A percentile compares a stretch with the other conserved stretches of the same genome.
These are phyloP conservation scores for Coemansia sp. DNA, from an alignment of 192 early-diverging fungal species.

Conservation along the genomic window DNA sequence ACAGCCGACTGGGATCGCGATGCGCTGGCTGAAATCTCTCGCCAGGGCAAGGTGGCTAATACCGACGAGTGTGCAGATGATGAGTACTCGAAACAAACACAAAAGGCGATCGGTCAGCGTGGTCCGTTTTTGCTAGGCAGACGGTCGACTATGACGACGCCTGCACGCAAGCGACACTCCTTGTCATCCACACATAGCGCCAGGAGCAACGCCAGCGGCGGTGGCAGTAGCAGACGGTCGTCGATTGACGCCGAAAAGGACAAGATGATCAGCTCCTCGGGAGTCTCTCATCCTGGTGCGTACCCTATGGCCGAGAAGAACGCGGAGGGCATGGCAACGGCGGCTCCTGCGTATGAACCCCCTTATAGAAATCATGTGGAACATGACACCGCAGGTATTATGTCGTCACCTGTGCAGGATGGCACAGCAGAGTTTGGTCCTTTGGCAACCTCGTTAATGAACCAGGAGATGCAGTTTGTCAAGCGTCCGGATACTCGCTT, in stretches of 20 bases:
- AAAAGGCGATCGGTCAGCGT: slow-evolving; percentile 30
- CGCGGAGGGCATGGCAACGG: neutral
- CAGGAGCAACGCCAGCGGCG: neutral
- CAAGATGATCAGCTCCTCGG: neutral
- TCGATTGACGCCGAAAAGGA: neutral
- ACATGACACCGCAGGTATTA: neutral
- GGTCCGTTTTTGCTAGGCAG: slow-evolving; percentile 7
- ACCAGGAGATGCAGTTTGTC: slow-evolving; percentile 12
- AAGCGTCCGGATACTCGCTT: slow-evolving; percentile 22
- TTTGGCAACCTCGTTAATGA: slow-evolving; percentile 32
- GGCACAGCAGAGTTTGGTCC: slow-evolving; percentile 12
- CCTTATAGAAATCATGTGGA: neutral
- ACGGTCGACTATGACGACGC: slow-evolving; percentile 1
- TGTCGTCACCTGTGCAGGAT: neutral
- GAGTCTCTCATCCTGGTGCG: neutral
- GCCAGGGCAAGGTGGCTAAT: slow-evolving; percentile 14
- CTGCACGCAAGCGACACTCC: neutral
- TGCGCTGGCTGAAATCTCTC: slow-evolving; percentile 30
- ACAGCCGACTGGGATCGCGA: slow-evolving; percentile 33
- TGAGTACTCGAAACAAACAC: slow-evolving; percentile 35
- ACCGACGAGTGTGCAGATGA: slow-evolving; percentile 13
- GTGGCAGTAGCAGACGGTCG: neutral
- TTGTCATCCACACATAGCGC: neutral
- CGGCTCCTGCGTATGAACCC: neutral
- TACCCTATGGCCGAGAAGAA: neutral